Conservation (phyloP, 2,329 filamentous ascomycete genomes). For the Aspergillus candidus region DNA sequence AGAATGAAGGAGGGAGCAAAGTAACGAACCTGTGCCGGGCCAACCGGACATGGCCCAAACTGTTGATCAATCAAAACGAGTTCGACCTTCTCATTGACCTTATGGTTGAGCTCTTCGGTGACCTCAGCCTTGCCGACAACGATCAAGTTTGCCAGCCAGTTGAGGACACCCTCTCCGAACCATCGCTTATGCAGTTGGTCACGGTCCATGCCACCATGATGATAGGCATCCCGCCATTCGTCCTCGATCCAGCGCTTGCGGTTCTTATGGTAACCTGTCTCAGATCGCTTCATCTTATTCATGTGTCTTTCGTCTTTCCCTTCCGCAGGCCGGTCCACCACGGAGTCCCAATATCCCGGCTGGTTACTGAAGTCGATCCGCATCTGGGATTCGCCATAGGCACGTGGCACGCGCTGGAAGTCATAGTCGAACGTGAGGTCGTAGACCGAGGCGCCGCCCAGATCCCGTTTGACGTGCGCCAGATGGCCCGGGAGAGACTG, state of each 20-base stretch:
- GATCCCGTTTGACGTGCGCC: constrained; percentile 1
- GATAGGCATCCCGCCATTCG: constrained; percentile 31
- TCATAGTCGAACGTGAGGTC: constrained; percentile 41
- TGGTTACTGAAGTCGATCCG: constrained; percentile 39
- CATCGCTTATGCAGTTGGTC: constrained; percentile 33
- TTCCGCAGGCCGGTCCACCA: constrained; percentile 17
- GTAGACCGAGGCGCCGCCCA: constrained; percentile 18
- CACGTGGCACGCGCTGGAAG: constrained; percentile 29
- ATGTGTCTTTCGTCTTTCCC: constrained; percentile 15
- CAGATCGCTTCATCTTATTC: constrained; percentile 16
- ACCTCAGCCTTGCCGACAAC: background rate
- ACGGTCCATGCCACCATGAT: constrained; percentile 20
- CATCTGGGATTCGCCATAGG: constrained; percentile 28
- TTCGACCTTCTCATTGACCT: constrained; percentile 6
- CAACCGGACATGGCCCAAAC: constrained; percentile 7
- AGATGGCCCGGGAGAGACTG: constrained; percentile 21
- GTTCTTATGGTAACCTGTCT: constrained; percentile 25
- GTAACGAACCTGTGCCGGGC: background rate
- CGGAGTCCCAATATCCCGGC: constrained; percentile 32
- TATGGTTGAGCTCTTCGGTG: constrained; percentile 7
- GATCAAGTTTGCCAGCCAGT: constrained; percentile 21
- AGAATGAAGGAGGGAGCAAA: too few species aligned
- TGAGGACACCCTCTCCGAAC: constrained; percentile 28
- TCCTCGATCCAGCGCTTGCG: constrained; percentile 37
- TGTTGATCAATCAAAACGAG: constrained; percentile 8